Percentiles rank a stretch among this genome's conserved stretches.
These are phyloP conservation scores for Fusarium nodosum DNA, from an alignment of 2,329 filamentous ascomycete species.

Conservation along the genomic window DNA sequence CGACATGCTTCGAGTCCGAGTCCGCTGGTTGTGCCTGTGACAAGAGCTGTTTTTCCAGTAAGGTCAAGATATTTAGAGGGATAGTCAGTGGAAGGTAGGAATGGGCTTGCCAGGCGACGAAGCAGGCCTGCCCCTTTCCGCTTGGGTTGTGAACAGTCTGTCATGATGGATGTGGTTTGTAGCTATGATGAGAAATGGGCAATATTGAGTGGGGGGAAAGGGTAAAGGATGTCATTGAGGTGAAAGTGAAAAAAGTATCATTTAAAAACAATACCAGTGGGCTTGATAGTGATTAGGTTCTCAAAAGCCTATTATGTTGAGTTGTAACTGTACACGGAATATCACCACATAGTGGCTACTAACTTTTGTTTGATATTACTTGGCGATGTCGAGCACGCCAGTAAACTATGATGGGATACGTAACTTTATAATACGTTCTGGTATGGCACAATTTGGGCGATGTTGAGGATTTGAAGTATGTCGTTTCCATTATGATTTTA, in stretches of 20 bases:
- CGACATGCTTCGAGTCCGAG: constrained; percentile 1
- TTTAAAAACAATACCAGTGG: no score
- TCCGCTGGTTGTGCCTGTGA: constrained; percentile 10
- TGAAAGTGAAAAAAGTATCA: neutral
- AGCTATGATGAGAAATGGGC: neutral
- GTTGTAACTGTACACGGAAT: neutral
- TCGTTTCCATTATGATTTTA: neutral
- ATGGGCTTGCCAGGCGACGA: neutral
- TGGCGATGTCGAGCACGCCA: neutral
- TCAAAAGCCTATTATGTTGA: neutral
- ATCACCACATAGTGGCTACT: neutral
- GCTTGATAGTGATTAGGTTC: neutral
- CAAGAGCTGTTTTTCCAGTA: neutral
- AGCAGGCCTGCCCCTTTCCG: neutral
- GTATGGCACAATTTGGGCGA: neutral
- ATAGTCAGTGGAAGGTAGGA: neutral
- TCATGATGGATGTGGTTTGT: neutral
- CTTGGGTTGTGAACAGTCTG: neutral
- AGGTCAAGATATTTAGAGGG: neutral
- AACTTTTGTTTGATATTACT: neutral
- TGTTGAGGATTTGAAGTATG: neutral
- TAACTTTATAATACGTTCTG: neutral
- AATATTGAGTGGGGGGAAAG: no score
- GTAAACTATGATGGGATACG: no score
- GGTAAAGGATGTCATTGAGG: neutral